Evolutionary conservation across 2,329 filamentous ascomycete species (phyloP).

Genomic region (Zasmidium cellare): DNA sequence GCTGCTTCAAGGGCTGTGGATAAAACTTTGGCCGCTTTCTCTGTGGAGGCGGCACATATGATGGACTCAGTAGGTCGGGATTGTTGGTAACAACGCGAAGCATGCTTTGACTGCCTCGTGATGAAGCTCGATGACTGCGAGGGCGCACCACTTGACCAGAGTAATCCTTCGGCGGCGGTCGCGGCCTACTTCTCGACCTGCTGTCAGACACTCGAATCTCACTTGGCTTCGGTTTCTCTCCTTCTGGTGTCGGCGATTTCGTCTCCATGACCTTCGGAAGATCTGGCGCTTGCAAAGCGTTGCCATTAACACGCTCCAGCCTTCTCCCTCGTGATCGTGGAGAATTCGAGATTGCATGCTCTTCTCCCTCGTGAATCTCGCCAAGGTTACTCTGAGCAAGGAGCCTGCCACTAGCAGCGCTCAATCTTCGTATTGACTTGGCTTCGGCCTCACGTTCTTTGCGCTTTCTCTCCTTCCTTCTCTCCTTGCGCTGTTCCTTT

Average conservation of each 20-base stretch:
- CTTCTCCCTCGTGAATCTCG: conserved; percentile 74
- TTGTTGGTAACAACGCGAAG: conserved; percentile 78
- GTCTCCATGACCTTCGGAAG: conserved; percentile 74
- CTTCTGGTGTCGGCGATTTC: conserved; percentile 42
- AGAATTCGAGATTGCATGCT: conserved; percentile 51
- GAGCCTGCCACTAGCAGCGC: conserved; percentile 83
- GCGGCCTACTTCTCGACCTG: conserved; percentile 73
- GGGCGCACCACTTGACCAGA: conserved; percentile 51
- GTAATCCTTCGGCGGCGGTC: conserved; percentile 82
- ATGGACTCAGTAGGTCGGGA: conserved; percentile 57
- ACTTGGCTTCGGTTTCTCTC: conserved; percentile 48
- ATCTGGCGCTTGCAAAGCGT: conserved; percentile 60
- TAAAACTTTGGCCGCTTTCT: conserved; percentile 57
- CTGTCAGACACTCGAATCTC: conserved; percentile 60
- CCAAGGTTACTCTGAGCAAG: conserved; percentile 70
- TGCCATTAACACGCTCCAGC: conserved; percentile 59
- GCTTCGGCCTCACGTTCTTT: conserved; percentile 81
- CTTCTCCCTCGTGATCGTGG: conserved; percentile 74
- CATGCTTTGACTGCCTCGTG: conserved; percentile 67
- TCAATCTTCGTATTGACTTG: conserved; percentile 76
- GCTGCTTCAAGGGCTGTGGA: conserved; percentile 64
- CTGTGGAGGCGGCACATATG: conserved; percentile 47
- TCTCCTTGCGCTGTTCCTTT: conserved; percentile 88
- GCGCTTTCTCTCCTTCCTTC: conserved; percentile 75
- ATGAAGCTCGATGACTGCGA: conserved; percentile 47